Evolutionary conservation across 345 rosid genomes (phyloP), one percentile per base, ranked within the genome.

Genomic region (Euphorbia pulcherrima): DNA sequence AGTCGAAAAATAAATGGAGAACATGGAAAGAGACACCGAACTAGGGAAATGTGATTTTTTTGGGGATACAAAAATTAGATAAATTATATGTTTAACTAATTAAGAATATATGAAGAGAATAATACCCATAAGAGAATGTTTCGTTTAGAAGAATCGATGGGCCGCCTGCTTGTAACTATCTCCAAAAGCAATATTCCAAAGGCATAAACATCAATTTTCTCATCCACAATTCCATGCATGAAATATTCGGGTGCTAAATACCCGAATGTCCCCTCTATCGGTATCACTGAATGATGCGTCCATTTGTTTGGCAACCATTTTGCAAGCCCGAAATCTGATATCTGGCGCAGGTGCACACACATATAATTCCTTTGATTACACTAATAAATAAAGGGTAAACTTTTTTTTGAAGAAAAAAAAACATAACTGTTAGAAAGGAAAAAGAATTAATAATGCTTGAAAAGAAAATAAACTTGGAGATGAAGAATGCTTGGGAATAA

Each of bases 251-350:
- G 97, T 62, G 98, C 98, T 64, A 93, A 67, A 79, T 90, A 93
- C 27, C 98, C 97, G n/a, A 93, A 93, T n/a, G 98, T 93, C 27
- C 97, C 97, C 73, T 93, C 98, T 7, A 90, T 86, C 64, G 97
- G 97, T 60, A 89, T 74, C 74, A 83, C 94, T 30, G 94, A 91
- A 60, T 89, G 96, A 82, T 90, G 94, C 58, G 94, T 93, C 88
- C 92, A 86, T 77, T 93, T 90, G 77, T 87, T 90, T 20, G 97
- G 97, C 13, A 93, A 81, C 97, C 98, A 93, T 73, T 90, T 93
- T 60, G 96, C 96, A 5, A 93, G 86, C 69, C 98, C 98, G 60
- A 93, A 93, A 83, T 93, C 98, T n/a, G 96, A 76, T 24, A 93
- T 93, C 98, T 90, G n/a, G n/a, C n/a, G 55, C 40, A 60, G 5